A percentile compares a stretch with the other conserved stretches of the same genome.
Evolutionary conservation across 192 early-diverging fungal genomes (phyloP).

Genomic region (Gaertneriomyces sp.): DNA sequence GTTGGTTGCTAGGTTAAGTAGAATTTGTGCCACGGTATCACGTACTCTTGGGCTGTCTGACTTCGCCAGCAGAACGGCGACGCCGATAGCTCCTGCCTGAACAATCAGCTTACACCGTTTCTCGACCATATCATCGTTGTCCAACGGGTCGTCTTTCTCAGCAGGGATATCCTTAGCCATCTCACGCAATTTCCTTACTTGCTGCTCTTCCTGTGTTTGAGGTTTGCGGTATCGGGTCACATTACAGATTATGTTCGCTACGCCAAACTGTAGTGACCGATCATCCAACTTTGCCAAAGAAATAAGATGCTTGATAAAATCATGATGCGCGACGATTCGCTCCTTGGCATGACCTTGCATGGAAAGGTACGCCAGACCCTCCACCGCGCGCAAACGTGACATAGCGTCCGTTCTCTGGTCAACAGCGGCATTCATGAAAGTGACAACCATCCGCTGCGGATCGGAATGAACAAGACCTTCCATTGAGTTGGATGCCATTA

Average conservation of each 20-base stretch:
- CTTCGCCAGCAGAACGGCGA: constrained; percentile 51
- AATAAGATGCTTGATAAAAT: constrained; percentile 58
- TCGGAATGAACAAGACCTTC: constrained; percentile 14
- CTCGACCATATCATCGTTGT: constrained; percentile 60
- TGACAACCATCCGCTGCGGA: constrained; percentile 41
- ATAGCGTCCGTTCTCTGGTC: constrained; percentile 26
- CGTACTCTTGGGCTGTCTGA: constrained; percentile 56
- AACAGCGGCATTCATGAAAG: constrained; percentile 55
- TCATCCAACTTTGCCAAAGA: constrained; percentile 41
- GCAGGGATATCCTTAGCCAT: constrained; percentile 49
- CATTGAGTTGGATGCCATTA: constrained; percentile 29
- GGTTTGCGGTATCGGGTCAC: constrained; percentile 66
- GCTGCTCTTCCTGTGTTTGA: constrained; percentile 75
- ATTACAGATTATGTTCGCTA: constrained; percentile 72
- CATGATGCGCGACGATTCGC: constrained; percentile 53
- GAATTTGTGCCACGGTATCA: constrained; percentile 60
- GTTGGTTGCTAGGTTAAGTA: constrained; percentile 70
- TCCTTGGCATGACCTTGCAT: constrained; percentile 69
- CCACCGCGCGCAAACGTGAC: constrained; percentile 58
- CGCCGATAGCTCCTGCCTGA: constrained; percentile 54
- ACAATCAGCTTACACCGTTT: constrained; percentile 55
- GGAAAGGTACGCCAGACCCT: constrained; percentile 80
- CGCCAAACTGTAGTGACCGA: constrained; percentile 65
- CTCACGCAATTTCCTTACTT: constrained; percentile 70
- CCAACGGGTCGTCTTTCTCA: constrained; percentile 47